These are phyloP conservation scores for Colletotrichum somersetense DNA, from an alignment of 2,329 filamentous ascomycete genomes.

Conservation along the genomic window DNA sequence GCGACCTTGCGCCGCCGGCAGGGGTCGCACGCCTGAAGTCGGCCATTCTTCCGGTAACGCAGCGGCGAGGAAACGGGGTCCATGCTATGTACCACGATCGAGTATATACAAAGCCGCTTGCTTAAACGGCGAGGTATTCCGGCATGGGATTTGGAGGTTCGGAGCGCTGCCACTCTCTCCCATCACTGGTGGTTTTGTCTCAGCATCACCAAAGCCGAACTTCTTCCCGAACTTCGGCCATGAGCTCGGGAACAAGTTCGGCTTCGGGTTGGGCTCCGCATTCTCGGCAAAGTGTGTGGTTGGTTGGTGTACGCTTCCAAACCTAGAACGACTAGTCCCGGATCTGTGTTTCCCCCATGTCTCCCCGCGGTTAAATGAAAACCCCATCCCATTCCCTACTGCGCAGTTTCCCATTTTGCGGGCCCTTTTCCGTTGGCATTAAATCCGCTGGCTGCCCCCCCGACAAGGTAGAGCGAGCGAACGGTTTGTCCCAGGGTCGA, in stretches of 20 bases:
- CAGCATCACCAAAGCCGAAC: background rate
- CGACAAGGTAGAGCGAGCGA: no score
- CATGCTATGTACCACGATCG: background rate
- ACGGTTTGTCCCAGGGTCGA: background rate
- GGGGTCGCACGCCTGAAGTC: slow-evolving; percentile 49
- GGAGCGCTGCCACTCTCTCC: background rate
- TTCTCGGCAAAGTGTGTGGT: background rate
- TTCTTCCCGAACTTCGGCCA: background rate
- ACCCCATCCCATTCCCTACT: background rate
- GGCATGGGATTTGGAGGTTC: background rate
- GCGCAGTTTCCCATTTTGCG: background rate
- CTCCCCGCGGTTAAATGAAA: background rate
- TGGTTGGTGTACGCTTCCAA: background rate
- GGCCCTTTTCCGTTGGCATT: background rate
- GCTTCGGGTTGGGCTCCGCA: slow-evolving; percentile 1
- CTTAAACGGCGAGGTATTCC: background rate
- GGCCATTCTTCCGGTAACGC: slow-evolving; percentile 35
- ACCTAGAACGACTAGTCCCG: background rate
- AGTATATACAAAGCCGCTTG: no score
- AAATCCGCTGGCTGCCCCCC: background rate
- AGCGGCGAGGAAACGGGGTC: slow-evolving; percentile 18
- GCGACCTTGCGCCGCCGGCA: slow-evolving; percentile 58
- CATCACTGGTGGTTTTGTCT: background rate
- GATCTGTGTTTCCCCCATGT: background rate
- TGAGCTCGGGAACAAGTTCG: slow-evolving; percentile 1